These are phyloP conservation scores for Rutstroemia sp. DNA, from an alignment of 2,329 filamentous ascomycete genomes.

Conservation along the genomic window DNA sequence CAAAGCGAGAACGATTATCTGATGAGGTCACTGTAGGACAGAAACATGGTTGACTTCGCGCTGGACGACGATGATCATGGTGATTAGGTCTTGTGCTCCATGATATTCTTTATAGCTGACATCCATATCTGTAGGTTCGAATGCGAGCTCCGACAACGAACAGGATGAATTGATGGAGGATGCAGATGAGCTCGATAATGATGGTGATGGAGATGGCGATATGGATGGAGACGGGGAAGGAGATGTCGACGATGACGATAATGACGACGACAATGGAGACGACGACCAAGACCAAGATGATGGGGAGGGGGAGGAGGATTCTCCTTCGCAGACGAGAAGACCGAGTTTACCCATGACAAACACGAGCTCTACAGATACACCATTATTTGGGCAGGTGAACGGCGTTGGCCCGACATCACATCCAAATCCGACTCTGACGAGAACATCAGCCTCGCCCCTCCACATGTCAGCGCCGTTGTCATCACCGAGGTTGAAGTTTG, in stretches of 20 bases:
- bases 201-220: slow-evolving; percentile 26
- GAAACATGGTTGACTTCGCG: slow-evolving; percentile 26
- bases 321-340: slow-evolving; percentile 30
- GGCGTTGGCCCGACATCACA: slow-evolving; percentile 26
- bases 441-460: slow-evolving; percentile 27
- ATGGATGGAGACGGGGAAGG: slow-evolving; percentile 29
- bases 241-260: slow-evolving; percentile 36
- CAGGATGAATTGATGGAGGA: slow-evolving; percentile 52
- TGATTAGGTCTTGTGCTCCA: slow-evolving; percentile 7
- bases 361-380: slow-evolving; percentile 23
- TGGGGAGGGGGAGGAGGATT: slow-evolving; percentile 46
- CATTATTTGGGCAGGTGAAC: slow-evolving; percentile 21
- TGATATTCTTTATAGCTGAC: background rate
- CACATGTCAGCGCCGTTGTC: slow-evolving; percentile 30
- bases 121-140: slow-evolving; percentile 27
- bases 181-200: slow-evolving; percentile 31
- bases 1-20: background rate
- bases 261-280: slow-evolving; percentile 28
- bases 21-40: slow-evolving; percentile 3
- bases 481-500: slow-evolving; percentile 45
- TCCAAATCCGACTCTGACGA: slow-evolving; percentile 21
- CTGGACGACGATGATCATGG: slow-evolving; percentile 30
- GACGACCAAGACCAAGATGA: slow-evolving; percentile 34
- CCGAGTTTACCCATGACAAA: slow-evolving; percentile 24
- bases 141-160: slow-evolving; percentile 43